Base-by-base conservation (phyloP, 2,329 filamentous ascomycete genomes). In the Diaporthe sp. region DNA sequence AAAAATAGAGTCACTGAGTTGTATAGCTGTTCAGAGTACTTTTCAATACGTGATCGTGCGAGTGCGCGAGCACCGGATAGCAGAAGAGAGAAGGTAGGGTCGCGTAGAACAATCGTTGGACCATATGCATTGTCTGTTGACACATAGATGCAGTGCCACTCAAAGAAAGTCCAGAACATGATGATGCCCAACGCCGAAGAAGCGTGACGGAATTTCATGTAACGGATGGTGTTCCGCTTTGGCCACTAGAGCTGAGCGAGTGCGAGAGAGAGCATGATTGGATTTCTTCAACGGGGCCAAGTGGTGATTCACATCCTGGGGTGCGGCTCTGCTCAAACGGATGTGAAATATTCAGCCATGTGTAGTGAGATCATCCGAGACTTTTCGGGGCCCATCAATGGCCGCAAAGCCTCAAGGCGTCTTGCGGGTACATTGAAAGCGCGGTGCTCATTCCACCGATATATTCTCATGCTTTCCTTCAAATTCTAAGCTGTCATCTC, bases 271-370 rank as follows among this genome's bases (percentile, higher is more conserved):
- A 30, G 10, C 8, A 22, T 68, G 47, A 38, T 40, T 68, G 47
- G 42, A n/a, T 19, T 19, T 40, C 8, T 40, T 40, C 45, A 12
- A 50, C 7, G 13, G 33, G 13, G 12, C 13, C 13, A 17, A 12
- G 33, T 10, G 19, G 33, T 10, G 22, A 12, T 50, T 17, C 42
- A 35, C 8, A 6, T 12, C 17, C 9, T 38, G 40, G 22, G 8
- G 4, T 68, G 64, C 45, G 64, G 64, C 64, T 54, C 64, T 68
- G 47, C 35, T 22, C 33, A 38, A n/a, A 30, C 47, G 30, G 30
- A 7, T 40, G n/a, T 28, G 17, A 54, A 13, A 40, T 67, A 22
- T 54, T 22, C 45, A 68, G 30, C 45, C 45, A 67, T 67, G 33
- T 67, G 5, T 4, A 25, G 61, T 35, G 45, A 38, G 61, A 38